phyloP scores from a whole-genome alignment of 495 filamentous ascomycete genomes.

The Opeltia flavorubescens region DNA sequence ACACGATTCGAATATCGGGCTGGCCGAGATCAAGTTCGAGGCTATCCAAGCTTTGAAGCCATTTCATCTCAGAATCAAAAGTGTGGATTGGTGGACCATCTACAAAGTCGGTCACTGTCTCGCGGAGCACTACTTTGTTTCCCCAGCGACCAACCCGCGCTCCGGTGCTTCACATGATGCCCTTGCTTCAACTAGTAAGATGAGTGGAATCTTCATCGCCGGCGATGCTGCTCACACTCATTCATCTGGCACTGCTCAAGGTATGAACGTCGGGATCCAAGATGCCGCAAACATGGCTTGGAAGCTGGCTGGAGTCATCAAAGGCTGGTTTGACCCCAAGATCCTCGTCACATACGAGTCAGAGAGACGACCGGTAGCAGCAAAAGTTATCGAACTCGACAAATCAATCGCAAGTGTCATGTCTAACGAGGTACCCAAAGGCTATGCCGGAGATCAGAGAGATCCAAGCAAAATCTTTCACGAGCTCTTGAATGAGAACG shows the following conservation, averaged over 20 bases:
- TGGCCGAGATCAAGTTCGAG: constrained; percentile 23
- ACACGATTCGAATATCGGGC: constrained; percentile 18
- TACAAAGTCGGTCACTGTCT: constrained; percentile 40
- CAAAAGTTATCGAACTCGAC: constrained; percentile 31
- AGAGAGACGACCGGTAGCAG: constrained; percentile 27
- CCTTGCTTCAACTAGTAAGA: constrained; percentile 27
- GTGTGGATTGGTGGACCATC: constrained; percentile 44
- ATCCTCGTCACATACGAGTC: constrained; percentile 29
- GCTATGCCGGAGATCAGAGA: background rate
- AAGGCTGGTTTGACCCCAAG: constrained; percentile 18
- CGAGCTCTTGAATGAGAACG: constrained; percentile 1
- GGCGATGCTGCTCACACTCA: constrained; percentile 41
- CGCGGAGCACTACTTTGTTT: too few species aligned
- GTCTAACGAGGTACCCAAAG: constrained; percentile 7
- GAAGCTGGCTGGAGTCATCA: constrained; percentile 33
- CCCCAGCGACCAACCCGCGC: too few species aligned
- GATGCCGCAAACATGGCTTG: constrained; percentile 39
- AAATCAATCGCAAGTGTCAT: constrained; percentile 15
- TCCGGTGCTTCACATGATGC: too few species aligned
- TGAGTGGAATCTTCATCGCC: constrained; percentile 29
- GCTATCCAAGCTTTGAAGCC: constrained; percentile 32
- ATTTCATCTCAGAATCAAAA: constrained; percentile 28
- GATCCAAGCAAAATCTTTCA: constrained; percentile 4
- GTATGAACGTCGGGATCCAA: constrained; percentile 39
- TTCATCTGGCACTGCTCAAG: constrained; percentile 34